These are phyloP conservation scores for Drechslera avenae DNA, from an alignment of 2,329 filamentous ascomycete genomes.

Conservation along the genomic window DNA sequence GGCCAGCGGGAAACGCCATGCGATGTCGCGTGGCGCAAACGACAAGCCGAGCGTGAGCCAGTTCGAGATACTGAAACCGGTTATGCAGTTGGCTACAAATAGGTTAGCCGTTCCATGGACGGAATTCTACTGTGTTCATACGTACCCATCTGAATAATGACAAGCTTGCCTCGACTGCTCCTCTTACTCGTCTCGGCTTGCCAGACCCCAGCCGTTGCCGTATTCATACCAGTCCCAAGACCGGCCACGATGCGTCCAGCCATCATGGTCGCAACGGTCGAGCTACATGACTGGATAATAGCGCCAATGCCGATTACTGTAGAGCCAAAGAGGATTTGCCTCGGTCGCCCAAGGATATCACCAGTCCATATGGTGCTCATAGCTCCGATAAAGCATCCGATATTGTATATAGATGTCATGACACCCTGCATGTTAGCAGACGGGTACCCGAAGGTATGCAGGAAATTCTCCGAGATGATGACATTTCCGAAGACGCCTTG, in stretches of 20 bases:
- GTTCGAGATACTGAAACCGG: slow-evolving; percentile 52
- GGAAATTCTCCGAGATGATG: slow-evolving; percentile 41
- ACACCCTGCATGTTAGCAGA: slow-evolving; percentile 46
- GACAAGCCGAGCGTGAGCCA: slow-evolving; percentile 53
- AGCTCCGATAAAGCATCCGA: slow-evolving; percentile 54
- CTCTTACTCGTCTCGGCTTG: slow-evolving; percentile 56
- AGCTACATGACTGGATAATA: slow-evolving; percentile 46
- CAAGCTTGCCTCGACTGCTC: slow-evolving; percentile 52
- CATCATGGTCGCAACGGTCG: slow-evolving; percentile 47
- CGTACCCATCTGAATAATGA: slow-evolving; percentile 53
- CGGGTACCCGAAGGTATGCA: slow-evolving; percentile 35
- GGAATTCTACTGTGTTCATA: background rate
- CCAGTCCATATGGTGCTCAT: slow-evolving; percentile 55
- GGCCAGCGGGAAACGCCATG: slow-evolving; percentile 58
- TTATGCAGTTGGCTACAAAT: slow-evolving; percentile 48
- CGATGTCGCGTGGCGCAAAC: slow-evolving; percentile 44
- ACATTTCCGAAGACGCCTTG: slow-evolving; percentile 46
- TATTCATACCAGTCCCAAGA: slow-evolving; percentile 56
- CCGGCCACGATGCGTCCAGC: slow-evolving; percentile 51
- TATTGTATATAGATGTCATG: slow-evolving; percentile 50
- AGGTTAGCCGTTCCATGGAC: background rate
- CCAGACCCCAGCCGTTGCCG: slow-evolving; percentile 56
- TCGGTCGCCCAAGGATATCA: slow-evolving; percentile 63
- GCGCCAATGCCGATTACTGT: slow-evolving; percentile 48
- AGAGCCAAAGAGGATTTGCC: slow-evolving; percentile 63